Conservation (phyloP, 2,329 filamentous ascomycete species). For the Phyllosticta paracitricarpa region DNA sequence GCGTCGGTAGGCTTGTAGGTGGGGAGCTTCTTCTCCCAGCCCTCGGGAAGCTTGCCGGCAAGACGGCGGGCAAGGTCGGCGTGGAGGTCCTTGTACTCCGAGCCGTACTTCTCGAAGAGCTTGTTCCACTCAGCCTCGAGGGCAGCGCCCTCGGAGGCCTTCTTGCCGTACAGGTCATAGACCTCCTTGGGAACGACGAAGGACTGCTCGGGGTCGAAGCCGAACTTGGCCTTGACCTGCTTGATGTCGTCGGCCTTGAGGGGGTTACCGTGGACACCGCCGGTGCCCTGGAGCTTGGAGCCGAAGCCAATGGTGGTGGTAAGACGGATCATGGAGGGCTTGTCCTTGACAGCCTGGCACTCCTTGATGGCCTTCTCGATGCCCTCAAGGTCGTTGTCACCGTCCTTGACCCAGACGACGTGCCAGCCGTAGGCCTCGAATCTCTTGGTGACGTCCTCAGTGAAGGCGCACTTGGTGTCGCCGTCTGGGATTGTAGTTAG, state of each 20-base stretch:
- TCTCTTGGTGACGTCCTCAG: conserved; percentile 87
- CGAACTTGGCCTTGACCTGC: conserved; percentile 89
- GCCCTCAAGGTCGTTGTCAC: conserved; percentile 74
- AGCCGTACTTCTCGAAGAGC: conserved; percentile 76
- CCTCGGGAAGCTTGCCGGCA: conserved; percentile 75
- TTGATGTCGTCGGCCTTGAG: conserved; percentile 91
- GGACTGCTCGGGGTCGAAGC: conserved; percentile 87
- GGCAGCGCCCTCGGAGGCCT: conserved; percentile 74
- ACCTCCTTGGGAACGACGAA: conserved; percentile 93
- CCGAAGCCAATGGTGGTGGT: conserved; percentile 96
- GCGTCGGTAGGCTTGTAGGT: conserved; percentile 78
- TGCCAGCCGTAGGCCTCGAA: conserved; percentile 99
- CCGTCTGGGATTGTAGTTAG: conserved; percentile 50
- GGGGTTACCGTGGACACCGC: conserved; percentile 90
- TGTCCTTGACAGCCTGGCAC: conserved; percentile 82
- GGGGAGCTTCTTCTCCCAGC: conserved; percentile 91
- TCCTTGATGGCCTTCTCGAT: conserved; percentile 84
- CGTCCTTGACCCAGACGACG: conserved; percentile 70
- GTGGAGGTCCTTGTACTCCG: conserved; percentile 67
- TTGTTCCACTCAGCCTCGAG: conserved; percentile 92
- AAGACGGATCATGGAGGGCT: conserved; percentile 94
- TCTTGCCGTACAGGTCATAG: conserved; percentile 82
- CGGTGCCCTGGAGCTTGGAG: conserved; percentile 84
- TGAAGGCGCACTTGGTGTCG: conserved; percentile 92
- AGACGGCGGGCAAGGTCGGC: conserved; percentile 75